Evolutionary conservation across 257 asterid species (phyloP), one percentile per base, ranked within the genome.

Genomic region (Haberlea rhodopensis): DNA sequence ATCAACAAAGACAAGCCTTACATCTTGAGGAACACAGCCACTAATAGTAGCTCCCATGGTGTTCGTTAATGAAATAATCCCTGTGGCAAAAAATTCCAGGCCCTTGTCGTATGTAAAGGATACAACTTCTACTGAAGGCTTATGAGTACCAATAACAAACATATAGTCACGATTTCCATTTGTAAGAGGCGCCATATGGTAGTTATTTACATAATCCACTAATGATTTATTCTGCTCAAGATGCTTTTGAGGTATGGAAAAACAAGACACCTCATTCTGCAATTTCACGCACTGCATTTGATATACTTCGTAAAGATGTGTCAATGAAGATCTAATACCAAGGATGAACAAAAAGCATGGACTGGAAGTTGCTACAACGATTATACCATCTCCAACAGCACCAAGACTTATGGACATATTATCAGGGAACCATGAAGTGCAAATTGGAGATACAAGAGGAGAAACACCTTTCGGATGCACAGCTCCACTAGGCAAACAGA

Each of bases 1-100:
- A 67, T 84, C 97, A 76, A 86, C 96, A 31, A 85, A 75, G 26
- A 90, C 97, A 80, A 92, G 91, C 82, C 94, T 84, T 60, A 86
- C 95, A 77, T 89, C 96, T 85, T 92, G 89, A 46, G 99, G 99
- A 60, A 92, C 79, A 67, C 99, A 87, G 28, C 96, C 99, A 71
- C 91, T 83, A 55, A 90, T 79, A 37, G 84, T 73, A 53, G 94
- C 80, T 23, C 97, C 99, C 77, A 76, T 29, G 67, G 83, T 81
- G 79, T 80, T 92, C 63, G 89, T 86, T 62, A 92, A 72, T 57
- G 94, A 82, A 67, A 89, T 87, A 68, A 69, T 53, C 78, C 99
- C 99, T 29, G 69, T 56, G 53, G 95, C 99, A 75, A 84, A 80
- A 78, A 79, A 78, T 74, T 82, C 76, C 24, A 87, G 66, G 63